Percentiles rank a stretch among this genome's conserved stretches.
Evolutionary conservation across 345 rosid genomes (phyloP).

Genomic region (Toxicodendron radicans): DNA sequence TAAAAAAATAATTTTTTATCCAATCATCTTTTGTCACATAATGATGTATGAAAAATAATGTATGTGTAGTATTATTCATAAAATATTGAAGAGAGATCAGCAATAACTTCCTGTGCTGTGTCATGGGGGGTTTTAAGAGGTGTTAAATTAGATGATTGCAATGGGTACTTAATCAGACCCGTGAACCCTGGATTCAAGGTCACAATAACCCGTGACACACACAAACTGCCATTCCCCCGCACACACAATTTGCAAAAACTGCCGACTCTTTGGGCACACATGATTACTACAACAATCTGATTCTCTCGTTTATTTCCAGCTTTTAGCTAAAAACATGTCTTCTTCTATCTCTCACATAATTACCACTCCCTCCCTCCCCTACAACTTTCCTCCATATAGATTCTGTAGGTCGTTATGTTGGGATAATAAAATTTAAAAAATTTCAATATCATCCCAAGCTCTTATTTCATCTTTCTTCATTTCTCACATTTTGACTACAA

Average conservation of each 20-base stretch:
- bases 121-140: too few species aligned
- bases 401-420: not conserved
- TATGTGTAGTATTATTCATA: too few species aligned
- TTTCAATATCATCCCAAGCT: too few species aligned
- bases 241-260: not conserved
- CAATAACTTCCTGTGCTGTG: too few species aligned
- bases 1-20: too few species aligned
- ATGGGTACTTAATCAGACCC: not conserved
- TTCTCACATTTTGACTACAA: not conserved
- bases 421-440: too few species aligned
- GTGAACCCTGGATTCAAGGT: slow-evolving; percentile 2
- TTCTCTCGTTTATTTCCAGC: not conserved
- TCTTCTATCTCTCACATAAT: not conserved
- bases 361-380: not conserved
- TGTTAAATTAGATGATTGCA: not conserved
- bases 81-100: too few species aligned
- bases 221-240: not conserved
- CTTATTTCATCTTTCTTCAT: not conserved
- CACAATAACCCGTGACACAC: slow-evolving; percentile 7
- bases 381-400: not conserved
- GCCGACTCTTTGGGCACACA: not conserved
- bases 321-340: not conserved
- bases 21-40: too few species aligned
- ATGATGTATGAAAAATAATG: too few species aligned
- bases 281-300: not conserved